A percentile compares a stretch with the other conserved stretches of the same genome.
Evolutionary conservation across 108 stramenopile genomes (phyloP).

Genomic region (Poteriospumella lacustris): DNA sequence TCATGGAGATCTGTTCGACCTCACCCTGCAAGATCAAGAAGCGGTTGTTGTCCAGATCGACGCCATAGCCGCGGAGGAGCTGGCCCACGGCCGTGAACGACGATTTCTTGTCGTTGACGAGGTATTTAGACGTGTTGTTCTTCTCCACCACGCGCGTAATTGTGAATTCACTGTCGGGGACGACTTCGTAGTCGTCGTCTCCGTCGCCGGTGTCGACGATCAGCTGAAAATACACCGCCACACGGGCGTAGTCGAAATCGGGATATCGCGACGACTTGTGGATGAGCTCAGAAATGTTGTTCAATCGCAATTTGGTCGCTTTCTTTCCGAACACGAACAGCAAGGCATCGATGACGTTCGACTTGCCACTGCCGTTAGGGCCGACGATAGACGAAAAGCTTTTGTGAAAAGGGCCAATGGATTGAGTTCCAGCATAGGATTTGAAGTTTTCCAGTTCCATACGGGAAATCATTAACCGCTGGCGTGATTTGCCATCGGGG

Average conservation of each 20-base stretch:
- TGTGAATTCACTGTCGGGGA: slow-evolving; percentile 68
- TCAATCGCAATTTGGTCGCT: slow-evolving; percentile 91
- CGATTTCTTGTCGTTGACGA: slow-evolving; percentile 73
- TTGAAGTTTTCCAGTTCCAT: slow-evolving; percentile 93
- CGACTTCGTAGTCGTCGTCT: slow-evolving; percentile 70
- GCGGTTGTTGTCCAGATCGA: slow-evolving; percentile 96
- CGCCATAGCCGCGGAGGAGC: slow-evolving; percentile 74
- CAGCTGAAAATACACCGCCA: slow-evolving; percentile 85
- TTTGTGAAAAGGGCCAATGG: slow-evolving; percentile 63
- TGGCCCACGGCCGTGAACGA: slow-evolving; percentile 77
- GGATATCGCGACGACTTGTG: slow-evolving; percentile 69
- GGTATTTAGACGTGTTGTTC: slow-evolving; percentile 80
- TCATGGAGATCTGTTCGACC: slow-evolving; percentile 92
- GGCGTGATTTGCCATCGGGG: background rate
- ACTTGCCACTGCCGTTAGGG: slow-evolving; percentile 70
- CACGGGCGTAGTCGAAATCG: slow-evolving; percentile 69
- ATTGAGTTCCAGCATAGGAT: slow-evolving; percentile 77
- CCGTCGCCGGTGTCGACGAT: slow-evolving; percentile 71
- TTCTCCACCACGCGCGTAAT: slow-evolving; percentile 74
- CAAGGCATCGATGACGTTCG: slow-evolving; percentile 98
- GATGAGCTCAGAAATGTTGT: slow-evolving; percentile 87
- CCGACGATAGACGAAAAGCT: slow-evolving; percentile 83
- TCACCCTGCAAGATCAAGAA: slow-evolving; percentile 95
- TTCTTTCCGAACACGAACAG: slow-evolving; percentile 98
- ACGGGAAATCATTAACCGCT: background rate